Base-by-base conservation (phyloP, 495 filamentous ascomycete species). In the Neurospora africana region DNA sequence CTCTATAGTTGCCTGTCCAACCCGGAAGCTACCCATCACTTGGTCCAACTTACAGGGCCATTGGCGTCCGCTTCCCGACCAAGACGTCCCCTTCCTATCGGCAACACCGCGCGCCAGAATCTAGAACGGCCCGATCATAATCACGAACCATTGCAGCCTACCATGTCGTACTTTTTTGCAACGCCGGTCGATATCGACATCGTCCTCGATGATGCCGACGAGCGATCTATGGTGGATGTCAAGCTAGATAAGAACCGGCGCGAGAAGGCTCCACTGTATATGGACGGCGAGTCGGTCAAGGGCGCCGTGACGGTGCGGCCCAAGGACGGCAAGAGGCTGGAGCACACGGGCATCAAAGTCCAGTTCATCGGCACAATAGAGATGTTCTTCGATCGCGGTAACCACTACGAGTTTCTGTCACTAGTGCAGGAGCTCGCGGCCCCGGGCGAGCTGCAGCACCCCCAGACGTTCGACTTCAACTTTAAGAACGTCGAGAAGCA, bases 401-500 rank as follows among this genome's bases (percentile, higher is more conserved):
- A 97, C 80, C 96, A 99, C 84, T 96, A 99, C 85, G 95, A 99
- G 83, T 99, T 99, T 81, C 90, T 98, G 53, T 97, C 93, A 30
- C 87, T 98, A 19, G 93, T 94, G 70, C 95, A 98, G 80, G 95
- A 99, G 81, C 89, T 99, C 36, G 95, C 95, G 11, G 93, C 94
- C 27, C 95, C 95, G 2, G 96, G 95, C 77, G 95, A 99, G 82
- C 90, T 99, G 70, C 94, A 98, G 75, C 95, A 99, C 83, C 96
- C 95, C 40, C 96, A 98, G 83, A 97, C 94, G 53, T 98, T 97
- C 85, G 93, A 96, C 72, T 99, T 99, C 89, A 97, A 98, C 84
- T 99, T 99, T 88, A 99, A 98, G 83, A 98, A 98, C 81, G 92
- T 99, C 76, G 95, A 99, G 87, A 99, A 99, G 85, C 94, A 97